Conservation (phyloP, 805 yeast species). For the Candida michaelii region DNA sequence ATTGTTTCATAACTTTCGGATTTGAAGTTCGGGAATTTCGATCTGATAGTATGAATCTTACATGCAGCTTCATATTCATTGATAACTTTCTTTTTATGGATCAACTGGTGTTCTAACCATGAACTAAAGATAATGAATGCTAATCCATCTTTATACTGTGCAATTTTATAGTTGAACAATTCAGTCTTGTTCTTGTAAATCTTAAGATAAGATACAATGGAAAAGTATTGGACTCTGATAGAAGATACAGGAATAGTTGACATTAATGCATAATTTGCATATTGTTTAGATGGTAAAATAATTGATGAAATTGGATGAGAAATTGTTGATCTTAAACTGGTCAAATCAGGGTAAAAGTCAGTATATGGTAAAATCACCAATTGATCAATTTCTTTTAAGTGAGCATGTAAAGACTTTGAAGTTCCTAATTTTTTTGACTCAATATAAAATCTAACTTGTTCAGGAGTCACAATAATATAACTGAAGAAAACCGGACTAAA, state of each 20-base stretch:
- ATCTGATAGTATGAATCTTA: constrained; percentile 56
- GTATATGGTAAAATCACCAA: constrained; percentile 51
- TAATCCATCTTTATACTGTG: constrained; percentile 83
- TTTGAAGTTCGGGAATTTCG: constrained; percentile 52
- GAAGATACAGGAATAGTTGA: constrained; percentile 28
- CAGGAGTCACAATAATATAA: constrained; percentile 42
- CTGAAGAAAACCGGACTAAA: constrained; percentile 87
- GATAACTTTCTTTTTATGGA: constrained; percentile 39
- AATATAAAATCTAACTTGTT: constrained; percentile 51
- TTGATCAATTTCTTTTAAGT: constrained; percentile 26
- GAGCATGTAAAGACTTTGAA: constrained; percentile 21
- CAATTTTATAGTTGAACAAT: constrained; percentile 63
- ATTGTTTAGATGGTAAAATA: constrained; percentile 32
- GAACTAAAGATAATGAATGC: constrained; percentile 73
- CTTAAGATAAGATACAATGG: constrained; percentile 52
- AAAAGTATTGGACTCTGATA: constrained; percentile 29
- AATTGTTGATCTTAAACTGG: constrained; percentile 22
- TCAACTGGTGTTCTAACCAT: constrained; percentile 69
- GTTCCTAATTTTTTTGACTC: constrained; percentile 45
- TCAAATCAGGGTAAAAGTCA: constrained; percentile 58
- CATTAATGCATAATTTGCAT: constrained; percentile 32
- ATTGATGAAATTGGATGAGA: constrained; percentile 18
- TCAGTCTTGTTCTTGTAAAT: constrained; percentile 75
- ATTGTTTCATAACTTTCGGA: constrained; percentile 78
- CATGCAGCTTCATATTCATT: constrained; percentile 68